Percentiles rank a stretch among this genome's conserved stretches.
These are phyloP conservation scores for Streptanthus diversifolius DNA, from an alignment of 345 rosid genomes.

Conservation along the genomic window DNA sequence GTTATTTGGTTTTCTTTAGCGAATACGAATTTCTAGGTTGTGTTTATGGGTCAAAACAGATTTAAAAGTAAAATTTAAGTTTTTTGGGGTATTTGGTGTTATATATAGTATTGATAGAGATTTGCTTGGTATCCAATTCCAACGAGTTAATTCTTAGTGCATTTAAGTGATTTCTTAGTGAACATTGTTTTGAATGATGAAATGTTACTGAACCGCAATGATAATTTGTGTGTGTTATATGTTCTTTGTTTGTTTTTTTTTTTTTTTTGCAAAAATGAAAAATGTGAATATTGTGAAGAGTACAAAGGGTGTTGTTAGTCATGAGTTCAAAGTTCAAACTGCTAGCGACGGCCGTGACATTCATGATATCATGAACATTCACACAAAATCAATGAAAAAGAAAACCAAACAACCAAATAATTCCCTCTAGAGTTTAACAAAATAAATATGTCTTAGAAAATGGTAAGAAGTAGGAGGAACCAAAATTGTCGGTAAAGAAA, in stretches of 20 bases:
- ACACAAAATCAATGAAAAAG: slow-evolving; percentile 4
- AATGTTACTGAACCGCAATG: neutral
- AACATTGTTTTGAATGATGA: neutral
- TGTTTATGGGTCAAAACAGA: too few relatives aligned
- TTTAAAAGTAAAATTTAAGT: too few relatives aligned
- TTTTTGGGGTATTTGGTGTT: too few relatives aligned
- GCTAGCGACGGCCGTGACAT: neutral
- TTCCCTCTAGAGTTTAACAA: neutral
- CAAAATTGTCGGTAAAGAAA: slow-evolving; percentile 17
- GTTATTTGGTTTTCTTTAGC: neutral
- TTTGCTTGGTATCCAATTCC: neutral
- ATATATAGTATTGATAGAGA: too few relatives aligned
- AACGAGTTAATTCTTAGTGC: neutral
- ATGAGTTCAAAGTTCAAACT: slow-evolving; percentile 17
- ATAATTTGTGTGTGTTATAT: neutral
- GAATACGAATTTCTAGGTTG: neutral
- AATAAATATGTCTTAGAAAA: neutral
- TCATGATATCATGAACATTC: slow-evolving; percentile 25
- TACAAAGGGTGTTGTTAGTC: slow-evolving; percentile 6
- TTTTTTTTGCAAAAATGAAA: neutral
- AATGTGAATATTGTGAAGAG: slow-evolving; percentile 21
- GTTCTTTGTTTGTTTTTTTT: neutral
- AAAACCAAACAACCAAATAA: neutral
- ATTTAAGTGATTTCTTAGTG: neutral
- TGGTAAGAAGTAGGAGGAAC: slow-evolving; percentile 5